phyloP scores from a whole-genome alignment of 352 stramenopile genomes.

The Globisporangium yorkense region DNA sequence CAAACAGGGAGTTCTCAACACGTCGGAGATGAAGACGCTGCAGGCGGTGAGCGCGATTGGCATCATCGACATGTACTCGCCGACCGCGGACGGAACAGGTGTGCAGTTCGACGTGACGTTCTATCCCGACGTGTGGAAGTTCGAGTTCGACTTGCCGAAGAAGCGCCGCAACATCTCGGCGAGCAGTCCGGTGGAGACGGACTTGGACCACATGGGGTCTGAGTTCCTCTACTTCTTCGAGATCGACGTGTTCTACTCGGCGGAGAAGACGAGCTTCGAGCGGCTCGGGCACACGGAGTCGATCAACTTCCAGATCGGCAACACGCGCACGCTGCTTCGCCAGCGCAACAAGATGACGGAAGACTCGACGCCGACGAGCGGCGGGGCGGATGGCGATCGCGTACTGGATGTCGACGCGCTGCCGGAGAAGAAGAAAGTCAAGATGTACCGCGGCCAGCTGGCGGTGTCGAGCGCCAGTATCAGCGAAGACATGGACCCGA shows the following conservation, averaged over 20 bases:
- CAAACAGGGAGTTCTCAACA: slow-evolving; percentile 38
- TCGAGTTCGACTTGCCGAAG: slow-evolving; percentile 85
- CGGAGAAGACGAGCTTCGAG: slow-evolving; percentile 51
- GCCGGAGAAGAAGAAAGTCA: slow-evolving; percentile 81
- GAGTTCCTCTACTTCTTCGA: slow-evolving; percentile 87
- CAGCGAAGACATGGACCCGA: slow-evolving; percentile 24
- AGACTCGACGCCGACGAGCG: slow-evolving; percentile 21
- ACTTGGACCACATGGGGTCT: slow-evolving; percentile 32
- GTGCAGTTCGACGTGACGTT: slow-evolving; percentile 82
- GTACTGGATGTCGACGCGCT: slow-evolving; percentile 42
- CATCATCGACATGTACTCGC: slow-evolving; percentile 48
- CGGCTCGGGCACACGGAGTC: slow-evolving; percentile 64
- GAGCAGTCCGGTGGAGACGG: slow-evolving; percentile 18
- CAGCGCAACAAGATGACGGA: slow-evolving; percentile 78
- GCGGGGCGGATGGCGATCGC: slow-evolving; percentile 34
- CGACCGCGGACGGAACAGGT: slow-evolving; percentile 25
- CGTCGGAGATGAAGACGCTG: slow-evolving; percentile 62
- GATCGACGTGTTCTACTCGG: slow-evolving; percentile 75
- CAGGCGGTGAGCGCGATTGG: slow-evolving; percentile 64
- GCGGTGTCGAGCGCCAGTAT: slow-evolving; percentile 30
- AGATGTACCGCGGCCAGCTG: slow-evolving; percentile 35
- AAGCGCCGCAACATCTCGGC: slow-evolving; percentile 68
- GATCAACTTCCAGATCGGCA: slow-evolving; percentile 83
- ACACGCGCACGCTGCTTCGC: slow-evolving; percentile 76
- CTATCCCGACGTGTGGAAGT: slow-evolving; percentile 87